Conservation (phyloP, 129 eudicot species). For the Escallonia rubra region DNA sequence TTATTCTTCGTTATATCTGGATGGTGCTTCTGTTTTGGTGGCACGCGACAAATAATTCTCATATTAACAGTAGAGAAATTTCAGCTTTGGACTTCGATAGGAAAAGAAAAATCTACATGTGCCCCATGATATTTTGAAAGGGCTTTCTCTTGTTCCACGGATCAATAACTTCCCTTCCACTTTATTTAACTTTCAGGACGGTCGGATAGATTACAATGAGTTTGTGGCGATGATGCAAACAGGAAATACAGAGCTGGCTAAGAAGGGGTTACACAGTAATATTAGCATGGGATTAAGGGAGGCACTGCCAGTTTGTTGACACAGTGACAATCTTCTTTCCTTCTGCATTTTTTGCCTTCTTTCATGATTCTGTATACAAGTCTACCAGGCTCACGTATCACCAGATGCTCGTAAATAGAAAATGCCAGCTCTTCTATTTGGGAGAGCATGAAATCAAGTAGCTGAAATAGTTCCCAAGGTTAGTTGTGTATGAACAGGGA, state of each 20-base stretch:
- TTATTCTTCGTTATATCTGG: no score
- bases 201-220: conserved; percentile 62
- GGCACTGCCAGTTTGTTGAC: conserved; percentile 36
- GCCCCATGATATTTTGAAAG: no score
- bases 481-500: no score
- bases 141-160: no score
- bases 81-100: no score
- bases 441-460: no score
- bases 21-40: no score
- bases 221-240: conserved; percentile 57
- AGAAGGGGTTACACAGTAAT: conserved; percentile 21
- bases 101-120: no score
- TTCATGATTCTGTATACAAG: not conserved
- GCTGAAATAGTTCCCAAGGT: no score
- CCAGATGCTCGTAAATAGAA: not conserved
- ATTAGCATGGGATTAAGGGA: conserved; percentile 29
- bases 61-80: no score
- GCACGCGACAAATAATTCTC: not conserved
- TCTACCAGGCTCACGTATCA: conserved; percentile 2
- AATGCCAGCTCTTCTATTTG: not conserved
- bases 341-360: not conserved
- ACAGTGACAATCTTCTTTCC: not conserved
- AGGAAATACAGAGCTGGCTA: conserved; percentile 40
- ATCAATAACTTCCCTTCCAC: no score
- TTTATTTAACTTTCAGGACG: conserved; percentile 39